Conservation (phyloP, 441 rosid genomes). For the Euphorbia celastroides region DNA sequence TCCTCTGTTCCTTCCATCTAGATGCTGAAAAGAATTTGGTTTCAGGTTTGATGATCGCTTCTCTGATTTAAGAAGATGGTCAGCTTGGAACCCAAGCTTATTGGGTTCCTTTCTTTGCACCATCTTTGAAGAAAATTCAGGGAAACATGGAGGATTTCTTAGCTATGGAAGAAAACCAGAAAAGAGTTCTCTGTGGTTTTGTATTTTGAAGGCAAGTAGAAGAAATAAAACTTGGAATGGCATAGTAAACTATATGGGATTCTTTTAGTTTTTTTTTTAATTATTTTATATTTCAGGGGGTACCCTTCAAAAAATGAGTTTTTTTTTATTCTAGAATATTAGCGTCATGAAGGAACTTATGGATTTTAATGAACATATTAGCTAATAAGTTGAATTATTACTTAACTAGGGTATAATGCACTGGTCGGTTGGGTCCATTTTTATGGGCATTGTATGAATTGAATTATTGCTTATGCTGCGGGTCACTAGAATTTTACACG, state of each 20-base stretch:
- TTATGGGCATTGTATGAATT: conserved; percentile 10
- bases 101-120: conserved; percentile 61
- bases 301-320: conserved; percentile 5
- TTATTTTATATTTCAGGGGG: conserved; percentile 15
- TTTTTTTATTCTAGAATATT: too few species aligned
- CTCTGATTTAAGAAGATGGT: conserved; percentile 34
- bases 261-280: conserved; percentile 15
- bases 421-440: conserved; percentile 20
- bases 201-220: neutral
- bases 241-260: conserved; percentile 19
- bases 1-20: conserved; percentile 57
- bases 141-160: conserved; percentile 23
- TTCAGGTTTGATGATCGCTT: conserved; percentile 39
- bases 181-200: conserved; percentile 8
- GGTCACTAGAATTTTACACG: neutral
- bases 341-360: too few species aligned
- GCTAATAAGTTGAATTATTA: conserved; percentile 26
- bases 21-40: conserved; percentile 34
- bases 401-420: conserved; percentile 20
- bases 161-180: conserved; percentile 26
- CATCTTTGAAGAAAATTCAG: conserved; percentile 47
- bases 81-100: conserved; percentile 52
- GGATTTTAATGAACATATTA: conserved; percentile 5
- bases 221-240: conserved; percentile 10
- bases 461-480: conserved; percentile 5